Conservation (phyloP, 2,329 filamentous ascomycete genomes). For the Apiospora rasikravindrae region DNA sequence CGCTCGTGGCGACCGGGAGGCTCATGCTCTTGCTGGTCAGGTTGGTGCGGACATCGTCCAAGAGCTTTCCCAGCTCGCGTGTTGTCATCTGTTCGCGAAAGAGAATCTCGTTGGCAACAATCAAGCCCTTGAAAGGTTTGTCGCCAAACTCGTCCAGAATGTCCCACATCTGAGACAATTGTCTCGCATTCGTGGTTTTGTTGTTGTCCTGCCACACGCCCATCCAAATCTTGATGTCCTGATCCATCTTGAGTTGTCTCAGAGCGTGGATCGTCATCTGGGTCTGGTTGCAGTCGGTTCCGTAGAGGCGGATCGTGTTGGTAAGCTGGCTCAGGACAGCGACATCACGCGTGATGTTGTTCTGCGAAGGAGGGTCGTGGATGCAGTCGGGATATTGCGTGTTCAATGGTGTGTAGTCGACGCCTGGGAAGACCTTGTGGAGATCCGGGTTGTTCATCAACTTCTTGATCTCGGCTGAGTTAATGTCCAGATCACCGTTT, state of each 20-base stretch:
- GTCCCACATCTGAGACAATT: conserved; percentile 82
- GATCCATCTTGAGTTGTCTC: conserved; percentile 71
- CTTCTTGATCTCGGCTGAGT: conserved; percentile 79
- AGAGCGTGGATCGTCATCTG: conserved; percentile 90
- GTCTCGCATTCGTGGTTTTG: conserved; percentile 79
- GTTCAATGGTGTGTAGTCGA: conserved; percentile 94
- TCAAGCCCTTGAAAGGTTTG: conserved; percentile 79
- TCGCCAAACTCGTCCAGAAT: conserved; percentile 74
- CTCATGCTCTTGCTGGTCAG: conserved; percentile 69
- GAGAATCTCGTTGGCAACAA: conserved; percentile 80
- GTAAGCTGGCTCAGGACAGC: conserved; percentile 90
- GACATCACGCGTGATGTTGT: conserved; percentile 91
- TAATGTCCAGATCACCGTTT: conserved; percentile 74
- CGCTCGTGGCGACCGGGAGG: conserved; percentile 83
- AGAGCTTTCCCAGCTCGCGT: conserved; percentile 64
- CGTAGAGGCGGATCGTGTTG: conserved; percentile 86
- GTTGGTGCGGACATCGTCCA: conserved; percentile 73
- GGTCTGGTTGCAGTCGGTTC: conserved; percentile 97
- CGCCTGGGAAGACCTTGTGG: conserved; percentile 92
- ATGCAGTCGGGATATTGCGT: conserved; percentile 88
- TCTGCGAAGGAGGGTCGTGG: conserved; percentile 79
- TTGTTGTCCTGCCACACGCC: conserved; percentile 93
- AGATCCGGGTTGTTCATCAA: conserved; percentile 81
- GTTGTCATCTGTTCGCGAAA: conserved; percentile 78
- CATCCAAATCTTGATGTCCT: conserved; percentile 85